These are phyloP conservation scores for Backusella mclennaniae DNA, from an alignment of 192 early-diverging fungal species.

Conservation along the genomic window DNA sequence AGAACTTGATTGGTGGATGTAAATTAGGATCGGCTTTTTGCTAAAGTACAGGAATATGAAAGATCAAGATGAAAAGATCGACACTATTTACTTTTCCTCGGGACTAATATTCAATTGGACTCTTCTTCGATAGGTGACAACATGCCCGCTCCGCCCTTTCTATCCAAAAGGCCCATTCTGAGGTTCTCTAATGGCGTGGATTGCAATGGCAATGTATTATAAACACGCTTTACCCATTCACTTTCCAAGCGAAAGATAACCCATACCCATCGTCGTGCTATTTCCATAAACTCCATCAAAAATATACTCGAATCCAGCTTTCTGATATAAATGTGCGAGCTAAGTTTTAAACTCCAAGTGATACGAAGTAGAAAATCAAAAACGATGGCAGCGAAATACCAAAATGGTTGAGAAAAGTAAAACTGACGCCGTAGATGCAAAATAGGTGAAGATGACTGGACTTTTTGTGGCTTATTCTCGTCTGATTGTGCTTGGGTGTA, in stretches of 20 bases:
- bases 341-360: slow-evolving; percentile 81
- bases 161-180: not conserved
- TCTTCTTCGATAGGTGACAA: slow-evolving; percentile 16
- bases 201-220: slow-evolving; percentile 11
- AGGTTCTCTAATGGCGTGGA: not conserved
- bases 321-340: slow-evolving; percentile 59
- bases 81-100: not conserved
- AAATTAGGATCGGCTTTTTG: not conserved
- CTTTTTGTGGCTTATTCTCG: slow-evolving; percentile 1
- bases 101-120: not conserved
- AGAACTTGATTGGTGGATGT: not conserved
- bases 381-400: slow-evolving; percentile 82
- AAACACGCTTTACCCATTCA: slow-evolving; percentile 60
- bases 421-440: slow-evolving; percentile 60
- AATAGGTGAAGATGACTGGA: slow-evolving; percentile 3
- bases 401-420: slow-evolving; percentile 56
- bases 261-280: slow-evolving; percentile 92
- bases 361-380: slow-evolving; percentile 81
- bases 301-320: slow-evolving; percentile 70
- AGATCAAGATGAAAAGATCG: not conserved
- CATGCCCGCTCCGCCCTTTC: not conserved
- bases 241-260: slow-evolving; percentile 89
- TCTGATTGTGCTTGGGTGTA: not conserved
- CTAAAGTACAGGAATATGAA: not conserved
- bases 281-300: slow-evolving; percentile 77